Evolutionary conservation across 2,329 filamentous ascomycete genomes (phyloP).

Genomic region (Camillea tinctor): DNA sequence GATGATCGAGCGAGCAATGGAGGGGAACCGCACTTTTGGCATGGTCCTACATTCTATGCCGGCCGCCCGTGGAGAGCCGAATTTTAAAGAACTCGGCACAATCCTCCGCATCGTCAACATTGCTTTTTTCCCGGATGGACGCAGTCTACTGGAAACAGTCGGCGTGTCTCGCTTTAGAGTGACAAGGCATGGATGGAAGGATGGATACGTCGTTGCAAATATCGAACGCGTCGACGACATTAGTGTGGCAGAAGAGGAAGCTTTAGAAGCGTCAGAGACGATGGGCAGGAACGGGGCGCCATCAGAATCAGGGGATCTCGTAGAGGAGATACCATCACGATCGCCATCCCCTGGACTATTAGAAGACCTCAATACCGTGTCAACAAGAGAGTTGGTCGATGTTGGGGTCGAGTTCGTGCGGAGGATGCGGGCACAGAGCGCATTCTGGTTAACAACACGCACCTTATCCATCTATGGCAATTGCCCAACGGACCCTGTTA

Average conservation of each 20-base stretch:
- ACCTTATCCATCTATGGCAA: slow-evolving; percentile 75
- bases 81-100: slow-evolving; percentile 74
- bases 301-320: slow-evolving; percentile 4
- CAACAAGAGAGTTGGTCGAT: slow-evolving; percentile 69
- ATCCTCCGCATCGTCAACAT: slow-evolving; percentile 72
- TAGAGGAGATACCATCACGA: slow-evolving; percentile 16
- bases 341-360: slow-evolving; percentile 13
- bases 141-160: slow-evolving; percentile 75
- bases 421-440: slow-evolving; percentile 66
- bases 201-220: slow-evolving; percentile 77
- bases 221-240: slow-evolving; percentile 79
- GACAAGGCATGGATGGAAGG: slow-evolving; percentile 59
- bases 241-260: slow-evolving; percentile 77
- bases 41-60: slow-evolving; percentile 73
- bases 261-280: slow-evolving; percentile 69
- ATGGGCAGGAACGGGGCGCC: slow-evolving; percentile 25
- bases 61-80: slow-evolving; percentile 29
- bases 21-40: slow-evolving; percentile 74
- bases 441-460: slow-evolving; percentile 71
- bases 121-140: slow-evolving; percentile 73
- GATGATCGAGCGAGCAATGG: slow-evolving; percentile 80
- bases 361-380: slow-evolving; percentile 52
- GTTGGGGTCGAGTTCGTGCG: slow-evolving; percentile 66
- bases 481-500: slow-evolving; percentile 70
- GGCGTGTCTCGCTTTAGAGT: slow-evolving; percentile 78